Conservation (phyloP, 306 rosid species). For the Begonia masoniana region DNA sequence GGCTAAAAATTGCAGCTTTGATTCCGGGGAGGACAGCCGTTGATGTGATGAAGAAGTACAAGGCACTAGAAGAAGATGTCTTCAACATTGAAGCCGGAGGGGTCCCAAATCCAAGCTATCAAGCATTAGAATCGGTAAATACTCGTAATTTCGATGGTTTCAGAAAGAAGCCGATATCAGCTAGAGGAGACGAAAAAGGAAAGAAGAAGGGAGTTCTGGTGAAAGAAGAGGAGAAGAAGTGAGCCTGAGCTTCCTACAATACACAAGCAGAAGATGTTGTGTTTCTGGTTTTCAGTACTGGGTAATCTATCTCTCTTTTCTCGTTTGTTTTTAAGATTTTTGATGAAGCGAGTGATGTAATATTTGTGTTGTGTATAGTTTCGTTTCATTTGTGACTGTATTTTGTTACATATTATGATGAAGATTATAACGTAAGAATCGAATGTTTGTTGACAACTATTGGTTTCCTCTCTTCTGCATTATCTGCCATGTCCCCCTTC, state of each 20-base stretch:
- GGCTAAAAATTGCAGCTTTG: slow-evolving; percentile 52
- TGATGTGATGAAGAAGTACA: slow-evolving; percentile 70
- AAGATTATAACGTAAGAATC: too few species aligned
- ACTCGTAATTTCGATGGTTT: slow-evolving; percentile 34
- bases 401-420: too few species aligned
- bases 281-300: too few species aligned
- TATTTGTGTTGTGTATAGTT: too few species aligned
- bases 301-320: too few species aligned
- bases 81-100: slow-evolving; percentile 56
- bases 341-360: too few species aligned
- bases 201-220: slow-evolving; percentile 48
- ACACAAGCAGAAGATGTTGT: background rate
- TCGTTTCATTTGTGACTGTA: too few species aligned
- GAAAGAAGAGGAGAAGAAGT: slow-evolving; percentile 52
- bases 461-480: too few species aligned
- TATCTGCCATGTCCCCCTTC: too few species aligned
- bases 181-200: slow-evolving; percentile 42
- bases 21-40: slow-evolving; percentile 63
- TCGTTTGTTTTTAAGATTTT: too few species aligned
- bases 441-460: too few species aligned
- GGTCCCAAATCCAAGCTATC: slow-evolving; percentile 51
- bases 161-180: slow-evolving; percentile 29
- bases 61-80: slow-evolving; percentile 60
- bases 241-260: background rate
- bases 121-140: slow-evolving; percentile 37